Evolutionary conservation across 1,139 yeast species (phyloP).

Genomic region (Yamadazyma membranifaciens): DNA sequence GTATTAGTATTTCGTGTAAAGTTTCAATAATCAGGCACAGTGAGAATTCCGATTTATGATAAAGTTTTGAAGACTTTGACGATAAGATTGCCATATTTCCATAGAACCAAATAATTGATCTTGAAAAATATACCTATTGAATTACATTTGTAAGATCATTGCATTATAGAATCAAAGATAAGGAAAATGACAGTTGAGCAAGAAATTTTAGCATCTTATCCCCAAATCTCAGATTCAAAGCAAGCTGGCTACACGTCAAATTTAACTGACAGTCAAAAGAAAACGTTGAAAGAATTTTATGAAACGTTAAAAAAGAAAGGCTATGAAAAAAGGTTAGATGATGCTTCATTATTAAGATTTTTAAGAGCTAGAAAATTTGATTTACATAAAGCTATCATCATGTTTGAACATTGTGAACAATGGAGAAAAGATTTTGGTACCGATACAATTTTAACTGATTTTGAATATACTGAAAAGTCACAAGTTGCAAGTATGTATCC

Average conservation of each 20-base stretch:
- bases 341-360: conserved; percentile 85
- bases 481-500: conserved; percentile 88
- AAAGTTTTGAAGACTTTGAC: too few species aligned
- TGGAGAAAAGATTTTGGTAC: conserved; percentile 91
- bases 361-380: conserved; percentile 95
- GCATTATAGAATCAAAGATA: too few species aligned
- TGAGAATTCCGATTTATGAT: too few species aligned
- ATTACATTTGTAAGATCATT: too few species aligned
- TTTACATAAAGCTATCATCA: conserved; percentile 68
- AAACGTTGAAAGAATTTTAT: conserved; percentile 57
- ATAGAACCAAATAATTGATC: too few species aligned
- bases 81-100: too few species aligned
- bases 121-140: too few species aligned
- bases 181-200: conserved; percentile 16
- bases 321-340: conserved; percentile 75
- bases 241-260: conserved; percentile 82
- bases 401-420: conserved; percentile 84
- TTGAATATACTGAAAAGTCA: conserved; percentile 88
- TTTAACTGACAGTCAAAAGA: conserved; percentile 67
- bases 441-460: conserved; percentile 81
- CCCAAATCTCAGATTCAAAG: conserved; percentile 61
- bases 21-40: too few species aligned
- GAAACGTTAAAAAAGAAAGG: conserved; percentile 61
- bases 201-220: conserved; percentile 52
- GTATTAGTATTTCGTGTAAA: too few species aligned